A percentile compares a stretch with the other conserved stretches of the same genome.
These are phyloP conservation scores for Actinomortierella ambigua DNA, from an alignment of 371 early-diverging fungal species.

Conservation along the genomic window DNA sequence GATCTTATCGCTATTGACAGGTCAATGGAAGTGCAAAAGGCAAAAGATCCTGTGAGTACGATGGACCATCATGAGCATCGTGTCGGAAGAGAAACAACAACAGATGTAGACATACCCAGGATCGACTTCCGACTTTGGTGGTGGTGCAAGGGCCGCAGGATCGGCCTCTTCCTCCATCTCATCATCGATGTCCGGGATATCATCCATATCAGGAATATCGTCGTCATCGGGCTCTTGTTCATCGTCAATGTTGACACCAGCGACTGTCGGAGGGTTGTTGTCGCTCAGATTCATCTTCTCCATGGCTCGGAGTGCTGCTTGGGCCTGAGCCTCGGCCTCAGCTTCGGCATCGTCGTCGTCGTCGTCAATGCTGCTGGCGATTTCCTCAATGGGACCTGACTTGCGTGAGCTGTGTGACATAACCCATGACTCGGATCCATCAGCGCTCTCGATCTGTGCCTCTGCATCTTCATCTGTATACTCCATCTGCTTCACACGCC, in stretches of 20 bases:
- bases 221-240: slow-evolving; percentile 46
- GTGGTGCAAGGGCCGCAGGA: slow-evolving; percentile 53
- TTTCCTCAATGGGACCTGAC: slow-evolving; percentile 65
- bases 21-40: not conserved
- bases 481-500: slow-evolving; percentile 88
- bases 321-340: slow-evolving; percentile 46
- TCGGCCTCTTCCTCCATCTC: slow-evolving; percentile 74
- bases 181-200: slow-evolving; percentile 94
- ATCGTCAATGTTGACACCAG: slow-evolving; percentile 4
- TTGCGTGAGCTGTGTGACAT: slow-evolving; percentile 72
- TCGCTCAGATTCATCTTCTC: slow-evolving; percentile 37
- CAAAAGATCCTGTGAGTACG: slow-evolving; percentile 2
- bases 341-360: slow-evolving; percentile 61
- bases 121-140: slow-evolving; percentile 21
- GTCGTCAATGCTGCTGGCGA: slow-evolving; percentile 69
- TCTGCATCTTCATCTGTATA: slow-evolving; percentile 71
- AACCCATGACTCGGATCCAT: slow-evolving; percentile 81
- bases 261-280: slow-evolving; percentile 12
- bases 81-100: not conserved
- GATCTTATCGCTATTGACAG: slow-evolving; percentile 73
- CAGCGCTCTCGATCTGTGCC: slow-evolving; percentile 58
- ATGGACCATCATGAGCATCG: not conserved
- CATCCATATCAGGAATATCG: slow-evolving; percentile 76
- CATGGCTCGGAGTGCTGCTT: slow-evolving; percentile 50
- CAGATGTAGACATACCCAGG: slow-evolving; percentile 22